These are phyloP conservation scores for Zelopaecilomyces penicillatus DNA, from an alignment of 2,329 filamentous ascomycete genomes.

Conservation along the genomic window DNA sequence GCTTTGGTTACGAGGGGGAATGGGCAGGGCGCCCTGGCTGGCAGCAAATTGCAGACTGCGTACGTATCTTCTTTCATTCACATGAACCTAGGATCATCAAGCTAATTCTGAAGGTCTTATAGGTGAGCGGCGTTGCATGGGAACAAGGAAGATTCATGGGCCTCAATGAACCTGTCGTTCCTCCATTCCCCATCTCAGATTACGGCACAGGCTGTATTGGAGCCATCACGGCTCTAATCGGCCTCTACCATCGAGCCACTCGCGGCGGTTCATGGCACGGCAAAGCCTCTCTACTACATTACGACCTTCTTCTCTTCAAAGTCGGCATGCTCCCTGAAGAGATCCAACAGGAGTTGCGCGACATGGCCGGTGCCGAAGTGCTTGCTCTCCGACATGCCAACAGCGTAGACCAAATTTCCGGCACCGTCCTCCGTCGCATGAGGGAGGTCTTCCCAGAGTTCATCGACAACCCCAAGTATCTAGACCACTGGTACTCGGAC, in stretches of 20 bases:
- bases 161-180: slow-evolving; percentile 54
- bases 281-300: slow-evolving; percentile 56
- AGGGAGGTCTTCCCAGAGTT: slow-evolving; percentile 43
- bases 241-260: slow-evolving; percentile 53
- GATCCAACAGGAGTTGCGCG: slow-evolving; percentile 44
- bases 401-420: slow-evolving; percentile 58
- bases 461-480: slow-evolving; percentile 38
- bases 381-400: slow-evolving; percentile 50
- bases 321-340: slow-evolving; percentile 47
- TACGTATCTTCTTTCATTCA: slow-evolving; percentile 13
- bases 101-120: slow-evolving; percentile 9
- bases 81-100: background rate
- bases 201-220: slow-evolving; percentile 68
- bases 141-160: slow-evolving; percentile 56
- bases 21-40: slow-evolving; percentile 59
- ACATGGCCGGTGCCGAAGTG: slow-evolving; percentile 42
- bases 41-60: slow-evolving; percentile 64
- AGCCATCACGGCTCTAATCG: slow-evolving; percentile 56
- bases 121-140: slow-evolving; percentile 50
- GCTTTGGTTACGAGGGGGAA: slow-evolving; percentile 53
- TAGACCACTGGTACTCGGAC: slow-evolving; percentile 40
- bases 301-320: slow-evolving; percentile 57
- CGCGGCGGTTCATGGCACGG: slow-evolving; percentile 59
- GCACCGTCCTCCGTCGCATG: slow-evolving; percentile 48
- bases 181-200: slow-evolving; percentile 55